phyloP scores from a whole-genome alignment of 1,284 basidiomycete species.

The Bjerkandera adusta region DNA sequence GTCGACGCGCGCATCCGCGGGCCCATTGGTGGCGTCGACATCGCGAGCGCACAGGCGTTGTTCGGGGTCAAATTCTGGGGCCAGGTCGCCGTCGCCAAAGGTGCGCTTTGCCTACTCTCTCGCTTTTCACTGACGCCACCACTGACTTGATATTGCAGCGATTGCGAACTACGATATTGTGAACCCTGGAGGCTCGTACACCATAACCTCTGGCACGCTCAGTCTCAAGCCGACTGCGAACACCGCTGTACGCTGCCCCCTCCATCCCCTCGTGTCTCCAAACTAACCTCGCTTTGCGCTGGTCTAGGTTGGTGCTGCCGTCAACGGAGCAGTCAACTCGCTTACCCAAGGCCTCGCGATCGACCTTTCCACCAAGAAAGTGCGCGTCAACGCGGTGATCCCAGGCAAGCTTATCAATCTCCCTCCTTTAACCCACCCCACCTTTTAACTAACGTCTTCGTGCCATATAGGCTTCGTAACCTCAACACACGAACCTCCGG shows the following conservation, averaged over 20 bases:
- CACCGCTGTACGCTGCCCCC: background rate
- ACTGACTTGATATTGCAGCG: background rate
- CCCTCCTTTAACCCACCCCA: background rate
- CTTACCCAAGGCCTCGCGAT: conserved; percentile 2
- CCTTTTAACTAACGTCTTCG: background rate
- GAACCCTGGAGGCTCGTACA: conserved; percentile 1
- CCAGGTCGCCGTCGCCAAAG: conserved; percentile 3
- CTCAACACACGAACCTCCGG: background rate
- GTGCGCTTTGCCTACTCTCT: background rate
- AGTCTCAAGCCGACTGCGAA: background rate
- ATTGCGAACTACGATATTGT: conserved; percentile 5
- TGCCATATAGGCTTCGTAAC: background rate
- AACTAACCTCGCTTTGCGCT: background rate
- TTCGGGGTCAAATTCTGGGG: conserved; percentile 6
- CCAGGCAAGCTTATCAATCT: background rate
- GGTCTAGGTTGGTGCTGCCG: conserved; percentile 1
- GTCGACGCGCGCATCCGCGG: conserved; percentile 5
- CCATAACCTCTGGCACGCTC: conserved; percentile 2
- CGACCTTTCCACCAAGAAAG: conserved; percentile 1
- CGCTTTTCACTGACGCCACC: background rate
- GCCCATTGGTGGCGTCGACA: background rate
- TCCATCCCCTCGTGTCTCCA: too few species aligned
- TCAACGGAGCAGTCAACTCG: conserved; percentile 1
- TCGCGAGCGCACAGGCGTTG: conserved; percentile 1
- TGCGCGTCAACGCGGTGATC: conserved; percentile 3